Base-by-base conservation (phyloP, 306 rosid genomes). In the Cicer arietinum region DNA sequence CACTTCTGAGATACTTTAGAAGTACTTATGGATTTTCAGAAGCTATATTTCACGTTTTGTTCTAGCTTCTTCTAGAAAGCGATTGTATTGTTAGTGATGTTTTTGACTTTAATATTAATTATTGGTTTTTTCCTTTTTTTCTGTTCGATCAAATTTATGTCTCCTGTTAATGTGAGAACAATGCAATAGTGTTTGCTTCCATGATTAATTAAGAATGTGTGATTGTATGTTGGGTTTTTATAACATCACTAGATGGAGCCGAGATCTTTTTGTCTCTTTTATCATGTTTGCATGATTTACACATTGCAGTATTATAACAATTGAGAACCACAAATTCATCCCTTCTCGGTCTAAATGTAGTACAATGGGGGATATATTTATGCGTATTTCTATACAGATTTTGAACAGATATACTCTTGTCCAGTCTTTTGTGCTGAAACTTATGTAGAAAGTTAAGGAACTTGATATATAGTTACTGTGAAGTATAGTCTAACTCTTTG, bases 241-340 rank as follows among this genome's bases (percentile, higher is more conserved):
- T 56, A 72, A 18, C 37, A 17, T 45, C 41, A n/a, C 7, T 73
- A 42, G 20, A 57, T 57, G 56, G 30, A 58, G 46, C 12, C n/a
- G 16, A 10, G 13, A 14, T 8, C 66, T 20, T 22, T 54, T 20
- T 8, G 35, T 39, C 46, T 62, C 25, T 12, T 50, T 18, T 78
- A 59, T 53, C 56, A 40, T 1, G 6, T 43, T 41, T 59, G 69
- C 56, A 45, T 52, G 53, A 11, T 72, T 65, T 7, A 74, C 37
- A 10, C 7, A 0, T 35, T 14, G 60, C 0, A 1, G 73, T 56
- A 46, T 70, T 20, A 14, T 44, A 42, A 35, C 46, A 45, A 18
- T 66, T 71, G 18, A 14, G 40, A 53, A 11, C 67, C 51, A 41
- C 74, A 56, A 14, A 10, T 69, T 75, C 56, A 67, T 40, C 20